Evolutionary conservation across 352 stramenopile species (phyloP).

Genomic region (Blastocystis sp.): DNA sequence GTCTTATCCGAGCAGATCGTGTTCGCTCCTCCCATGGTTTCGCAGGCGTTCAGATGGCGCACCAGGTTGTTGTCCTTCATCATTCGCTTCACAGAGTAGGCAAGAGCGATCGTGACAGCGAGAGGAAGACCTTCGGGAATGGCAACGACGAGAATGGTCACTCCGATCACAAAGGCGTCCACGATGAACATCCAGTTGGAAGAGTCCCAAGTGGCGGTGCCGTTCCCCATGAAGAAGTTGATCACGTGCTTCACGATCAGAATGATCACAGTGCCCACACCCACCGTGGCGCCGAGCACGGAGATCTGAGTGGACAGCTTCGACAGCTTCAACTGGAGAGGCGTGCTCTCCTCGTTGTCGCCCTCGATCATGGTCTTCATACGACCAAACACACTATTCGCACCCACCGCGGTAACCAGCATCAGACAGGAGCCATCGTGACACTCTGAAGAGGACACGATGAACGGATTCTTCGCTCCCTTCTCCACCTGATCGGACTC

Average conservation of each 20-base stretch:
- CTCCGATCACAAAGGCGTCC: constrained; percentile 76
- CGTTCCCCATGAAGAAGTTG: constrained; percentile 55
- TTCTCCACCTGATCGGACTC: constrained; percentile 80
- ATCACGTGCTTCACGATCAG: constrained; percentile 67
- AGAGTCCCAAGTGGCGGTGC: constrained; percentile 47
- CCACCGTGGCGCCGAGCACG: constrained; percentile 73
- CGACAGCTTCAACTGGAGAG: constrained; percentile 78
- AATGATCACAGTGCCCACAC: constrained; percentile 72
- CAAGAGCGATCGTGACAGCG: constrained; percentile 89
- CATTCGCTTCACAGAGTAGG: constrained; percentile 79
- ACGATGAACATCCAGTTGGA: constrained; percentile 66
- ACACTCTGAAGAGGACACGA: constrained; percentile 82
- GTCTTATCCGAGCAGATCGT: constrained; percentile 96
- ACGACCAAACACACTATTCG: constrained; percentile 80
- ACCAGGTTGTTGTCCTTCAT: constrained; percentile 79
- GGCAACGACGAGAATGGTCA: constrained; percentile 87
- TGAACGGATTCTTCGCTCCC: constrained; percentile 66
- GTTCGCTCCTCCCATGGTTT: constrained; percentile 85
- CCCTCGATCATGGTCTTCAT: constrained; percentile 72
- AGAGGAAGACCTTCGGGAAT: constrained; percentile 94
- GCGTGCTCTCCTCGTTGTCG: constrained; percentile 71
- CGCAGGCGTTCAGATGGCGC: constrained; percentile 76
- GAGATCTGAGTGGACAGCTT: constrained; percentile 75
- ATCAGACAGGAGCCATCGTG: constrained; percentile 82
- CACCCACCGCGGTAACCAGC: constrained; percentile 82